phyloP scores from a whole-genome alignment of 1,284 basidiomycete genomes.

The Heliocybe sulcata region DNA sequence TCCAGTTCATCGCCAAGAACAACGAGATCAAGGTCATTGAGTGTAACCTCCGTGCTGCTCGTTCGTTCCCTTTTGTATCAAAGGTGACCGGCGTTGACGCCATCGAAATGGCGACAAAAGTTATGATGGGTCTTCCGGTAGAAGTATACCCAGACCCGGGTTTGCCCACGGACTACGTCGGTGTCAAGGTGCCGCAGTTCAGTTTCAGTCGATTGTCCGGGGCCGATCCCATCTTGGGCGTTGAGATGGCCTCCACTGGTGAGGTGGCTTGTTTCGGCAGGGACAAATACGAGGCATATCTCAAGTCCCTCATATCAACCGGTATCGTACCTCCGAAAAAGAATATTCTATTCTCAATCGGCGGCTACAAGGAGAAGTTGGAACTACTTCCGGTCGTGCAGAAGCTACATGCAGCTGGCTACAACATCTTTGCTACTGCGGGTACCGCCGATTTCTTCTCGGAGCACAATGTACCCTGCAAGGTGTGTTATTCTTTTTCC shows the following conservation, averaged over 20 bases:
- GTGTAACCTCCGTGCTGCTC: slow-evolving; percentile 95
- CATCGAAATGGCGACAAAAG: slow-evolving; percentile 97
- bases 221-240: slow-evolving; percentile 96
- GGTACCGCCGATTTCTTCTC: slow-evolving; percentile 95
- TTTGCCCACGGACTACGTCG: slow-evolving; percentile 90
- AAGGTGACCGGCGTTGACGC: slow-evolving; percentile 98
- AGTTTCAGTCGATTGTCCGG: slow-evolving; percentile 94
- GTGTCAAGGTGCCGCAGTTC: slow-evolving; percentile 99
- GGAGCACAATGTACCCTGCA: slow-evolving; percentile 81
- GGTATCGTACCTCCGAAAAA: slow-evolving; percentile 94
- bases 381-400: slow-evolving; percentile 96
- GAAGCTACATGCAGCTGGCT: slow-evolving; percentile 91
- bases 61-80: slow-evolving; percentile 98
- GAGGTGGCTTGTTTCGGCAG: slow-evolving; percentile 98
- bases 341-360: slow-evolving; percentile 92
- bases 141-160: slow-evolving; percentile 86
- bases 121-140: slow-evolving; percentile 90
- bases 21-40: slow-evolving; percentile 99
- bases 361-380: slow-evolving; percentile 96
- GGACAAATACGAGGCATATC: slow-evolving; percentile 97
- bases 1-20: slow-evolving; percentile 99
- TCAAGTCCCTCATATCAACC: slow-evolving; percentile 95
- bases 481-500: slow-evolving; percentile 37
- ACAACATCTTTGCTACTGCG: slow-evolving; percentile 94
- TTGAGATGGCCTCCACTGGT: slow-evolving; percentile 99